Conservation (phyloP, 768 basidiomycete species). For the Kwoniella mangroviensis region DNA sequence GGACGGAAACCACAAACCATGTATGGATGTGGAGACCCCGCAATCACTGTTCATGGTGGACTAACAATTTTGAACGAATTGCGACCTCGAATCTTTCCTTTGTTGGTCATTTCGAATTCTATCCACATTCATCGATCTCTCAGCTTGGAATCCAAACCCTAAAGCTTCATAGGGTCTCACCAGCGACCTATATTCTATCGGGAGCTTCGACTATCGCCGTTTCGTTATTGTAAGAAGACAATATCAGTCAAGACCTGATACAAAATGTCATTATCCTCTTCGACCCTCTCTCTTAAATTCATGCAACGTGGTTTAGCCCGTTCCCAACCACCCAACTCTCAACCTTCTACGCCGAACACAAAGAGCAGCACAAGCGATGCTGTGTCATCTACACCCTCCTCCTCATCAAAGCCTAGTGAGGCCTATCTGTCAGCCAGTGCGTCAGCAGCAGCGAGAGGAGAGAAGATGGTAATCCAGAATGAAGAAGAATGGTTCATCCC, state of each 20-base stretch:
- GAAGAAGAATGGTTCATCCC: conserved; percentile 33
- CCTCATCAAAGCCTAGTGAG: not conserved
- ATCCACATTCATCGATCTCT: no score
- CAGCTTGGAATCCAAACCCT: no score
- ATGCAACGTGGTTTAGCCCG: conserved; percentile 49
- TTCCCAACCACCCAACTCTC: conserved; percentile 8
- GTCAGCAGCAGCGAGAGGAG: conserved; percentile 3
- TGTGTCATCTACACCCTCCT: conserved; percentile 10
- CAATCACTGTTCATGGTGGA: no score
- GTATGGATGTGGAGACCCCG: not conserved
- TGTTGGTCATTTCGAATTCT: no score
- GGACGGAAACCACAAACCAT: no score
- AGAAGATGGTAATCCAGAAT: conserved; percentile 6
- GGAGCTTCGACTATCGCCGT: no score
- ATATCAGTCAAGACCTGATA: not conserved
- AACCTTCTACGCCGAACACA: not conserved
- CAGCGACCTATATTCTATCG: no score
- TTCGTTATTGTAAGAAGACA: no score
- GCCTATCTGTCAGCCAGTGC: not conserved
- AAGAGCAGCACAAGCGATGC: not conserved
- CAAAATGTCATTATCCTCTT: conserved; percentile 45
- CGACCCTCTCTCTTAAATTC: conserved; percentile 51
- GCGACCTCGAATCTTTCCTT: no score
- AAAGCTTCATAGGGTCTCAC: no score
- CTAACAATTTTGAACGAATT: no score